A percentile compares a stretch with the other conserved stretches of the same genome.
Evolutionary conservation across 2,329 filamentous ascomycete species (phyloP).

Genomic region (Apiospora kogelbergensis): DNA sequence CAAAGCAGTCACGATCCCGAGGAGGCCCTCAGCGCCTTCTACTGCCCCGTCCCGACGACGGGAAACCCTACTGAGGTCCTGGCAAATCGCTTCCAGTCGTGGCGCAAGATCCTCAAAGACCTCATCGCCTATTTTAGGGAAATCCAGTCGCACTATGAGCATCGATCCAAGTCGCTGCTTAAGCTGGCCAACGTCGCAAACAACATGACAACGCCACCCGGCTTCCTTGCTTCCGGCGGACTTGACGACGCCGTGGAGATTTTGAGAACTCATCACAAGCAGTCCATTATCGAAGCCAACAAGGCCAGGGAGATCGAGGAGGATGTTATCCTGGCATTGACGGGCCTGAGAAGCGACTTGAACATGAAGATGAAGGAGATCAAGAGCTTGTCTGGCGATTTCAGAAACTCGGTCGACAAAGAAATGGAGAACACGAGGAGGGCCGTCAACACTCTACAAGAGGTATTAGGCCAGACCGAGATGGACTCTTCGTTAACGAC

Average conservation of each 20-base stretch:
- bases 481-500: conserved; percentile 71
- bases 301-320: conserved; percentile 89
- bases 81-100: conserved; percentile 87
- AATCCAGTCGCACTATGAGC: conserved; percentile 85
- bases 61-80: conserved; percentile 87
- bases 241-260: conserved; percentile 84
- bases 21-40: conserved; percentile 80
- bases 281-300: conserved; percentile 74
- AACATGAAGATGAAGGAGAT: conserved; percentile 99
- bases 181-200: conserved; percentile 84
- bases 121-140: conserved; percentile 93
- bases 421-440: conserved; percentile 85
- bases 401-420: conserved; percentile 95
- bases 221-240: conserved; percentile 79
- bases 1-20: conserved; percentile 68
- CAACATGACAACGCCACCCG: conserved; percentile 71
- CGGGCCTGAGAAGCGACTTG: conserved; percentile 81
- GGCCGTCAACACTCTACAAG: conserved; percentile 78
- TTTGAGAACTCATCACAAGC: conserved; percentile 79
- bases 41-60: conserved; percentile 83
- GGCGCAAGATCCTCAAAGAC: conserved; percentile 94
- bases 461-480: conserved; percentile 77
- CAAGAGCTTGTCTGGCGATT: conserved; percentile 88
- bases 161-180: conserved; percentile 75
- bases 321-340: conserved; percentile 86